A percentile compares a stretch with the other conserved stretches of the same genome.
phyloP scores from a whole-genome alignment of 129 eudicot genomes.

The Heracleum sosnowskyi region DNA sequence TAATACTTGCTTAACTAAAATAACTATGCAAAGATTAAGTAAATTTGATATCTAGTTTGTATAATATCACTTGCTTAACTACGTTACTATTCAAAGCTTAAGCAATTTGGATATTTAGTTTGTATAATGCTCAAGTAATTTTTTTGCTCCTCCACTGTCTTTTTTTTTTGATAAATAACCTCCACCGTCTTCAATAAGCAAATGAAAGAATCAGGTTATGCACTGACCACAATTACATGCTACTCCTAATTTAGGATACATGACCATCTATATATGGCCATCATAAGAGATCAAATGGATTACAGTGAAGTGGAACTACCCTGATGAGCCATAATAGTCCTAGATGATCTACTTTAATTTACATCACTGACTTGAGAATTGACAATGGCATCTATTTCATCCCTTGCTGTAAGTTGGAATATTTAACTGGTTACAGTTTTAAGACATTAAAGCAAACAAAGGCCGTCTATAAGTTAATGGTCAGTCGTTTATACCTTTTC shows the following conservation, averaged over 20 bases:
- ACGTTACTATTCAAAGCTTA: not conserved
- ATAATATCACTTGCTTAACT: not conserved
- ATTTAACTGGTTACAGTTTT: not conserved
- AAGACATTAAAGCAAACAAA: not conserved
- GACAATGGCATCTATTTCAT: not conserved
- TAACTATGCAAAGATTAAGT: not conserved
- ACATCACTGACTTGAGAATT: not conserved
- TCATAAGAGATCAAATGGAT: not conserved
- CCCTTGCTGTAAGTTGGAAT: not conserved
- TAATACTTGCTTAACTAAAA: not conserved
- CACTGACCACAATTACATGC: not conserved
- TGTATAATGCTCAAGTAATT: not conserved
- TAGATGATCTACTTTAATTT: not conserved
- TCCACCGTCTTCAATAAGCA: not conserved
- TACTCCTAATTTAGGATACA: not conserved
- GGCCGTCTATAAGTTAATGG: not conserved
- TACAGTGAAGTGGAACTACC: not conserved
- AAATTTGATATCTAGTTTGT: not conserved
- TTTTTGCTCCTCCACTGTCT: not conserved
- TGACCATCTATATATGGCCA: not conserved
- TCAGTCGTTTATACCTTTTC: constrained; percentile 45
- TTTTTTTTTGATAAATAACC: too few species aligned
- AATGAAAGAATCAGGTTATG: not conserved
- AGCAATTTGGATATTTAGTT: not conserved
- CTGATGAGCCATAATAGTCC: not conserved